Percentiles rank a stretch among this genome's conserved stretches.
These are phyloP conservation scores for Starmerella potacharoeniae DNA, from an alignment of 805 yeast genomes.

Conservation along the genomic window DNA sequence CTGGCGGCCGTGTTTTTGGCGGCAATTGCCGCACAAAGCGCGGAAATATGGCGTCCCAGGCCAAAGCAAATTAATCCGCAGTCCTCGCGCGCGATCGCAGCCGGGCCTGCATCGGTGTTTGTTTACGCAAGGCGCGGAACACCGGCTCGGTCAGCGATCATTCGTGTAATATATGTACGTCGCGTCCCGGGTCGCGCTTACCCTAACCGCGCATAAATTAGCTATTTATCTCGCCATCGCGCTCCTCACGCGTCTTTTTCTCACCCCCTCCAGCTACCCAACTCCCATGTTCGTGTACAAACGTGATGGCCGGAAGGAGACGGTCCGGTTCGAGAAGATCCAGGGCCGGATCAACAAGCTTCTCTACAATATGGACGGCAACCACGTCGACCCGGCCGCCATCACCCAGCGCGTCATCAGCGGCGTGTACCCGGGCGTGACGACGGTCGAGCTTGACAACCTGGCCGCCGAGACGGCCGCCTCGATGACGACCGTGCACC, in stretches of 20 bases:
- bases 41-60: too few species aligned
- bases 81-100: neutral
- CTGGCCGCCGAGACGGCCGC: conserved; percentile 96
- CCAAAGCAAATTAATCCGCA: neutral
- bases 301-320: conserved; percentile 91
- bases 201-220: conserved; percentile 19
- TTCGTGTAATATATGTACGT: conserved; percentile 1
- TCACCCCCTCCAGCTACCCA: neutral
- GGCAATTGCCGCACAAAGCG: too few species aligned
- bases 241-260: neutral
- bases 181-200: neutral
- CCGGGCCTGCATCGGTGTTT: neutral
- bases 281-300: conserved; percentile 64
- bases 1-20: too few species aligned
- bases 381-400: conserved; percentile 87
- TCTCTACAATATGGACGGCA: conserved; percentile 85
- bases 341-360: conserved; percentile 89
- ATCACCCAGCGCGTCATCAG: conserved; percentile 91
- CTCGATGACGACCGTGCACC: conserved; percentile 92
- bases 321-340: conserved; percentile 90
- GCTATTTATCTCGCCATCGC: conserved; percentile 15
- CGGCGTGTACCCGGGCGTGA: conserved; percentile 96
- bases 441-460: conserved; percentile 75
- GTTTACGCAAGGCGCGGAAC: conserved; percentile 1
- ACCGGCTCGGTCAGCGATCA: conserved; percentile 1